Conservation (phyloP, 768 basidiomycete genomes). For the Termitomyces sp. region DNA sequence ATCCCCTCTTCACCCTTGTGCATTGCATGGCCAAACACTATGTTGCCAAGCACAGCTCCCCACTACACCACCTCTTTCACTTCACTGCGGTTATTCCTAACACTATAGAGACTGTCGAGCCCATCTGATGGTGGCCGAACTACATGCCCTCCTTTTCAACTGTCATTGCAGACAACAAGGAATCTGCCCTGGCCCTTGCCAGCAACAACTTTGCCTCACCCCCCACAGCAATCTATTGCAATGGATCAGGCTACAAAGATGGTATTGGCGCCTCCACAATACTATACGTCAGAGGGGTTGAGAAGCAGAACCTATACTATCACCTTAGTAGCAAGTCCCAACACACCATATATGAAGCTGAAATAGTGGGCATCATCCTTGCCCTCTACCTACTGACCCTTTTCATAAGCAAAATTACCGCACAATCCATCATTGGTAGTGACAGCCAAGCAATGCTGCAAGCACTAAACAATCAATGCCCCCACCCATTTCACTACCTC, state of each 20-base stretch:
- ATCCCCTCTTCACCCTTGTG: neutral
- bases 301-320: conserved; percentile 17
- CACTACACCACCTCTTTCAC: neutral
- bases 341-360: conserved; percentile 2
- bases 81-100: neutral
- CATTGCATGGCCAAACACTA: neutral
- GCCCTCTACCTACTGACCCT: neutral
- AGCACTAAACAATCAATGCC: conserved; percentile 6
- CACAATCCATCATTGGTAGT: neutral
- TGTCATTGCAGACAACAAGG: too few species aligned
- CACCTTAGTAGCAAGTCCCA: conserved; percentile 11
- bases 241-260: conserved; percentile 11
- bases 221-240: conserved; percentile 19
- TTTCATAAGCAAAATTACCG: conserved; percentile 10
- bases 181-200: too few species aligned
- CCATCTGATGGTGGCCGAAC: neutral
- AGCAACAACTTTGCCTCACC: neutral
- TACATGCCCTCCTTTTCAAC: neutral
- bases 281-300: neutral
- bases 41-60: neutral
- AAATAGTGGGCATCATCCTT: neutral
- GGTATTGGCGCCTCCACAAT: neutral
- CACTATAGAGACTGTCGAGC: too few species aligned
- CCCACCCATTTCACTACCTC: conserved; percentile 7
- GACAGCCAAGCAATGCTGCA: conserved; percentile 7